A percentile compares a stretch with the other conserved stretches of the same genome.
These are phyloP conservation scores for Calocybe cyanea DNA, from an alignment of 768 basidiomycete genomes.

Conservation along the genomic window DNA sequence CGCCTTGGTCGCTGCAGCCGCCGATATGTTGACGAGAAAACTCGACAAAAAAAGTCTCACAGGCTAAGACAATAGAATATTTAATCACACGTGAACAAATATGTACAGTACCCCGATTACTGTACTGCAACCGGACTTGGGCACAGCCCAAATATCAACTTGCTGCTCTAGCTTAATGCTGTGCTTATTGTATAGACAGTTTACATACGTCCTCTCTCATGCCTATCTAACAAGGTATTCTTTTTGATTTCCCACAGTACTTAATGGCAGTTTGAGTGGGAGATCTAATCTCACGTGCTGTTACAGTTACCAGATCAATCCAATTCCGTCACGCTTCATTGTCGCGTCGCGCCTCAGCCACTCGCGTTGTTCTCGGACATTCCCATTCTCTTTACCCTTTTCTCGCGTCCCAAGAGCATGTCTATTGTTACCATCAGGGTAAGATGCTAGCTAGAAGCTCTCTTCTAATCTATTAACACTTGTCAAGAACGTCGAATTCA, in stretches of 20 bases:
- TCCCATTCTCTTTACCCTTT: slow-evolving; percentile 26
- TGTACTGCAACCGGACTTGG: too few relatives aligned
- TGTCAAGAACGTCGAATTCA: slow-evolving; percentile 74
- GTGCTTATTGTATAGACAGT: too few relatives aligned
- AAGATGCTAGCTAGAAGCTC: neutral
- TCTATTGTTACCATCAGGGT: slow-evolving; percentile 68
- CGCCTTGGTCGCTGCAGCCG: slow-evolving; percentile 9
- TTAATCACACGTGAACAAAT: neutral
- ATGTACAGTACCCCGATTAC: too few relatives aligned
- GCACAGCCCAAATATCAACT: too few relatives aligned
- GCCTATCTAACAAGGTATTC: too few relatives aligned
- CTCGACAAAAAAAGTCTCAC: neutral
- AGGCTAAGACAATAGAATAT: neutral
- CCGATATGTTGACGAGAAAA: slow-evolving; percentile 6
- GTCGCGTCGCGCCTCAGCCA: slow-evolving; percentile 19
- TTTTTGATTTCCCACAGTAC: too few relatives aligned
- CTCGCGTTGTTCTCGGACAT: slow-evolving; percentile 5
- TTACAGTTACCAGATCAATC: neutral
- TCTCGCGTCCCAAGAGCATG: slow-evolving; percentile 73
- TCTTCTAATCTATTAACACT: neutral
- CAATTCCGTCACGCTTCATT: neutral
- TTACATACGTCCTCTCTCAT: too few relatives aligned
- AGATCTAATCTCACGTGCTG: slow-evolving; percentile 12
- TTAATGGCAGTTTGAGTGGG: neutral
- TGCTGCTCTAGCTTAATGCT: too few relatives aligned